phyloP scores from a whole-genome alignment of 176 grass and related monocot species.

The Echinochloa phyllopogon region DNA sequence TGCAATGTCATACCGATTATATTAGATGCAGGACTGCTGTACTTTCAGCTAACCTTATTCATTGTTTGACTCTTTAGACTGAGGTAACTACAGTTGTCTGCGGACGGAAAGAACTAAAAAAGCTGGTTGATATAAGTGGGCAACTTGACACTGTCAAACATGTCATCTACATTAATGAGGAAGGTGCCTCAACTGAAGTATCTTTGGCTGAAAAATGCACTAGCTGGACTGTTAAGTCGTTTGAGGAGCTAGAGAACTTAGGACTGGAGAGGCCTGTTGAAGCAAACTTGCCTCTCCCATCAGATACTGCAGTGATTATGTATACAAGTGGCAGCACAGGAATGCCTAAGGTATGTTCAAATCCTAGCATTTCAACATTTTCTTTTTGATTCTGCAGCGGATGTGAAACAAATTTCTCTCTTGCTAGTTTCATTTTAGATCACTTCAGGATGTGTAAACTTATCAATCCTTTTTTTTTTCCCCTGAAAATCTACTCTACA shows the following conservation, averaged over 20 bases:
- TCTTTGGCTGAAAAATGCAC: conserved; percentile 75
- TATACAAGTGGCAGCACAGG: conserved; percentile 99
- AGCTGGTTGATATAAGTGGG: conserved; percentile 76
- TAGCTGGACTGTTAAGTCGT: conserved; percentile 69
- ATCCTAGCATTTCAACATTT: conserved; percentile 16
- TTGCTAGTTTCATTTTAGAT: conserved; percentile 29
- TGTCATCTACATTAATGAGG: conserved; percentile 87
- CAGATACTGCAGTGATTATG: conserved; percentile 93
- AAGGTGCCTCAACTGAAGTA: conserved; percentile 69
- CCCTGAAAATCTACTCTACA: conserved; percentile 20
- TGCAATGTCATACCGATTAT: conserved; percentile 4
- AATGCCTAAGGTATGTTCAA: conserved; percentile 88
- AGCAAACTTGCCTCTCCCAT: conserved; percentile 62
- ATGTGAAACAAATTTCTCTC: not conserved
- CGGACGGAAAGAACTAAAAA: conserved; percentile 89
- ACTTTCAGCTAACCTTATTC: conserved; percentile 30
- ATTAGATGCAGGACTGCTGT: not conserved
- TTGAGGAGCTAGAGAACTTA: conserved; percentile 79
- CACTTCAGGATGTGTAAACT: conserved; percentile 21
- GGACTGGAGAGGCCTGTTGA: conserved; percentile 68
- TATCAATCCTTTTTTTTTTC: conserved; percentile 12
- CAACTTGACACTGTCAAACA: conserved; percentile 86
- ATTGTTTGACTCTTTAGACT: conserved; percentile 65
- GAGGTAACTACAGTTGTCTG: conserved; percentile 88
- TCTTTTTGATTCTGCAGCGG: not conserved